Base-by-base conservation (phyloP, 139 green algal genomes). In the Zygnema circumcarinatum region DNA sequence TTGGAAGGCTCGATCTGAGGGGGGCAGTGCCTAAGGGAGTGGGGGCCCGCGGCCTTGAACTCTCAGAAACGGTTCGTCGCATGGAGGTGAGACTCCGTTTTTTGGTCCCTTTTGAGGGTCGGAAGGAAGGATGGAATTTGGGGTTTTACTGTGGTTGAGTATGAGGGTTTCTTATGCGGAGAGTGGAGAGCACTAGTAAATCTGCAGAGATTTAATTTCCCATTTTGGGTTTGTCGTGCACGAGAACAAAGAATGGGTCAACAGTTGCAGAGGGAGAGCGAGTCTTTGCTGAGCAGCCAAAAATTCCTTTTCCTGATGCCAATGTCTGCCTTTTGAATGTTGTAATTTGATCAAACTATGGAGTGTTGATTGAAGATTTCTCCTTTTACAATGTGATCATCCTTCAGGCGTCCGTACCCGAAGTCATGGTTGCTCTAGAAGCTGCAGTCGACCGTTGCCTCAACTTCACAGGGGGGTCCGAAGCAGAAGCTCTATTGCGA, bases 401-500 rank as follows among this genome's bases (percentile, higher is more conserved):
- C 16, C 16, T 62, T 16, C 84, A 89, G 74, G 82, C 85, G 1
- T 84, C 82, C 0, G 47, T 80, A 25, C 87, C 84, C 33, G 73
- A 62, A 31, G 87, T 38, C 0, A 91, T 92, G 31, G 38, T 88
- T 31, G 31, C 82, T 20, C 67, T 95, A 73, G 56, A 84, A 32
- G 84, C 74, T 1, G 89, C 89, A 1, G 74, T 94, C 29, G 84
- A 91, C 29, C 68, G 92, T 33, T 96, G 93, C 79, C 25, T 89
- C 1, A 38, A 33, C 32, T 88, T 89, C 36, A 95, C 88, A 7
- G 84, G 79, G 1, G 94, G 95, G 47, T 95, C 90, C 0, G 93
- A 93, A 90, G 72, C 96, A 74, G 94, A 90, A 2, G 76, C 87
- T 16, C 91, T 97, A 74, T 69, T 94, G 21, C 36, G 33, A 0